These are phyloP conservation scores for Quercus aquifolioides DNA, from an alignment of 306 rosid species.

Conservation along the genomic window DNA sequence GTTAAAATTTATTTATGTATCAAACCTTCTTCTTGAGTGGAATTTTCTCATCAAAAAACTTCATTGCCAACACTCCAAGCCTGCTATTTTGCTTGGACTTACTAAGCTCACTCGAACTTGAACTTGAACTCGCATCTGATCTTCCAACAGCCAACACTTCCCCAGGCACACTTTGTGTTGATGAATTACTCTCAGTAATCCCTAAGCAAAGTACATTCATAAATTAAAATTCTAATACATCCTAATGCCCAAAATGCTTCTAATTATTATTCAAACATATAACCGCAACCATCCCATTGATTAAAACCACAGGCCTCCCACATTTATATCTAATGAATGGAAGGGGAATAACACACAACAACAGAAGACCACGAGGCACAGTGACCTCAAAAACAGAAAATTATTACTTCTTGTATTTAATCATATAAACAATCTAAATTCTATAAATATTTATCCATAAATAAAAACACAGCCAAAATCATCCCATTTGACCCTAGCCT, in stretches of 20 bases:
- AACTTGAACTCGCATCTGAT: slow-evolving; percentile 15
- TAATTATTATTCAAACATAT: background rate
- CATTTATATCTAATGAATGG: background rate
- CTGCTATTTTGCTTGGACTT: slow-evolving; percentile 18
- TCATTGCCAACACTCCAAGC: slow-evolving; percentile 19
- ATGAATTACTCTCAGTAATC: slow-evolving; percentile 27
- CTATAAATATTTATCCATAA: background rate
- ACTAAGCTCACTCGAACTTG: slow-evolving; percentile 21
- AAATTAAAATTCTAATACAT: background rate
- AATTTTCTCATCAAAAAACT: slow-evolving; percentile 60
- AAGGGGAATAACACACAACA: background rate
- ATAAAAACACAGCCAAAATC: background rate
- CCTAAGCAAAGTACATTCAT: slow-evolving; percentile 40
- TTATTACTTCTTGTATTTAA: background rate
- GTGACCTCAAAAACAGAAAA: background rate
- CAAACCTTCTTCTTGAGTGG: slow-evolving; percentile 73
- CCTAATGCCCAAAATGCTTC: background rate
- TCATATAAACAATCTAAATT: background rate
- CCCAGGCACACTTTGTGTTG: slow-evolving; percentile 12
- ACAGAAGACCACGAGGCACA: no score
- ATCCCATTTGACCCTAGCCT: no score
- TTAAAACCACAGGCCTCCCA: background rate
- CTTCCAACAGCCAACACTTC: slow-evolving; percentile 14
- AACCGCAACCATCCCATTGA: background rate
- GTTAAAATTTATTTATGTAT: background rate